Evolutionary conservation across 179 eudicot genomes (phyloP), one percentile per base, ranked within the genome.

Genomic region (Silene coronaria): DNA sequence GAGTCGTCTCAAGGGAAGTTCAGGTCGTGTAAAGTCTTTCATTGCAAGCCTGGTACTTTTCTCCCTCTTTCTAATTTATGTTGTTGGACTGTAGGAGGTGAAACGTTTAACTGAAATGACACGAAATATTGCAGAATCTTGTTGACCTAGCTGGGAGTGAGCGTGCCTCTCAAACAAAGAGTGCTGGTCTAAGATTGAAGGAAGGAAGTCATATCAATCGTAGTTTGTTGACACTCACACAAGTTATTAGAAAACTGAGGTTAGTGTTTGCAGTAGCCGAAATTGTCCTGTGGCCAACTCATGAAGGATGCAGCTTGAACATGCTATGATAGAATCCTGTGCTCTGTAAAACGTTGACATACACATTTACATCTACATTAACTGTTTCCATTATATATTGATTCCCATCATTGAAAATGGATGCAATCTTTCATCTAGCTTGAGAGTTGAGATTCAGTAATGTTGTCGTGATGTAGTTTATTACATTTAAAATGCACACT

Each of bases 71-170:
- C 62, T 51, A 28, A 51, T 36, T 75, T 60, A 48, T 72, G 10
- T 28, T 14, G n/a, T 6, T 22, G 23, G 51, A 64, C n/a, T n/a
- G n/a, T n/a, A n/a, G 65, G 32, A 67, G 34, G 10, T 28, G 26
- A 45, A 48, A 32, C 2, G 59, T 46, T 72, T 66, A 32, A 30
- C 51, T 57, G 4, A 64, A 46, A 32, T n/a, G 42, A 57, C 30
- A 32, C 11, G 5, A 64, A 46, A 57, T 38, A 13, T 77, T 78
- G 85, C 90, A 95, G 99, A 92, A 89, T 82, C 89, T 95, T 82
- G 99, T 95, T 45, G 99, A 95, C 86, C 92, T 95, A 68, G 99
- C 99, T 69, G 99, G 99, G 62, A 95, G 99, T 78, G 99, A 95
- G 72, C 97, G 97, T 74, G 97, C 89, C 68, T 85, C 96, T 75